Conservation (phyloP, 257 asterid genomes). For the Solanum pinnatisectum region DNA sequence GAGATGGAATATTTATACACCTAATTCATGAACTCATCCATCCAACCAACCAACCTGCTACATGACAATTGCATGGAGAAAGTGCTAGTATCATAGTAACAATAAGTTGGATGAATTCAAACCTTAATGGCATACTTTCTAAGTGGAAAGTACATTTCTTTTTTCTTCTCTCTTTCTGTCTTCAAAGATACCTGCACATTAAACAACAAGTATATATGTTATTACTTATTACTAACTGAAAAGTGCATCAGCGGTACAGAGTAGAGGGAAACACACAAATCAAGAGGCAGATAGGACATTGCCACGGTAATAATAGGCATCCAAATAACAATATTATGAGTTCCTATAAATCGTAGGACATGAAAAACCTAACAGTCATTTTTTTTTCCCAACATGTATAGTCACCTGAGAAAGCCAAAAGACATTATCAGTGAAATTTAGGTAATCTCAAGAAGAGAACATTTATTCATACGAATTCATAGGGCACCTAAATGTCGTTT, state of each 20-base stretch:
- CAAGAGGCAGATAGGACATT: background rate
- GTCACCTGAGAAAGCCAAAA: no score
- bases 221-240: background rate
- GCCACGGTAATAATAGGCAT: background rate
- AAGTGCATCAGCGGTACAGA: background rate
- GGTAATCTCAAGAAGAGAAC: no score
- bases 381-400: background rate
- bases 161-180: slow-evolving; percentile 65
- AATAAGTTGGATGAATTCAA: slow-evolving; percentile 4
- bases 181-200: slow-evolving; percentile 49
- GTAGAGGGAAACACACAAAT: background rate
- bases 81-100: no score
- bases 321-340: background rate
- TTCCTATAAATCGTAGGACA: background rate
- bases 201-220: background rate
- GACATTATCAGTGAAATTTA: no score
- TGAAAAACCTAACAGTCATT: background rate
- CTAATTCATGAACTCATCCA: background rate
- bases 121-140: slow-evolving; percentile 74
- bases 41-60: background rate
- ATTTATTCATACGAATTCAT: no score
- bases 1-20: background rate
- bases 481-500: no score
- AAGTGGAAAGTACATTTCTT: slow-evolving; percentile 60
- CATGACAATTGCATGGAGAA: background rate